Evolutionary conservation across 2,329 filamentous ascomycete genomes (phyloP).

Genomic region (Cytospora schulzeri): DNA sequence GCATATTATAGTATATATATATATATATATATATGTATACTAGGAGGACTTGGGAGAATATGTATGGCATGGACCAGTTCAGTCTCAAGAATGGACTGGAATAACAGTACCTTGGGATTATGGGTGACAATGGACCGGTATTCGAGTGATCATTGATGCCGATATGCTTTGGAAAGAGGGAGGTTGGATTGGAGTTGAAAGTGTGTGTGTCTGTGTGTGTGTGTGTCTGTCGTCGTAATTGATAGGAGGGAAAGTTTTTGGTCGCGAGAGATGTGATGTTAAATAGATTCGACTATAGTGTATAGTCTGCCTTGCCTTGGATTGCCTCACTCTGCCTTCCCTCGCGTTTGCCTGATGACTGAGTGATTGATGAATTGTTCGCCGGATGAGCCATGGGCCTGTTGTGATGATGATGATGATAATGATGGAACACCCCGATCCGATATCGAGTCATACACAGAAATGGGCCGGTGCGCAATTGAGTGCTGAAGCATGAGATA

Average conservation of each 20-base stretch:
- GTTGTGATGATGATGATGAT: not conserved
- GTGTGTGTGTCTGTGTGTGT: too few relatives aligned
- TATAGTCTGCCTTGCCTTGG: not conserved
- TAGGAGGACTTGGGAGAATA: not conserved
- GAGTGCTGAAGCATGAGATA: not conserved
- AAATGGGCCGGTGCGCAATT: slow-evolving; percentile 2
- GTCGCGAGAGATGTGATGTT: not conserved
- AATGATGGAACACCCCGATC: not conserved
- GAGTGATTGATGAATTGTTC: slow-evolving; percentile 5
- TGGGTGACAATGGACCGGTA: slow-evolving; percentile 3
- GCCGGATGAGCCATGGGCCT: slow-evolving; percentile 19
- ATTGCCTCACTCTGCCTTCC: too few relatives aligned
- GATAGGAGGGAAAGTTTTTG: too few relatives aligned
- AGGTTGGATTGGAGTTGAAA: not conserved
- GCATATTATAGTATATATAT: not conserved
- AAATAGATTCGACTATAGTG: not conserved
- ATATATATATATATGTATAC: too few relatives aligned
- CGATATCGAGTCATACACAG: slow-evolving; percentile 19
- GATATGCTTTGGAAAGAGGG: not conserved
- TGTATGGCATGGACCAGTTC: not conserved
- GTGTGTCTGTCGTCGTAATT: not conserved
- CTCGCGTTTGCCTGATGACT: not conserved
- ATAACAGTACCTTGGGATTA: slow-evolving; percentile 14
- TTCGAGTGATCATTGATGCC: slow-evolving; percentile 24
- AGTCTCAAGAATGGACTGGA: not conserved